Conservation (phyloP, 2,329 filamentous ascomycete species). For the Pyrenochaeta sp. region DNA sequence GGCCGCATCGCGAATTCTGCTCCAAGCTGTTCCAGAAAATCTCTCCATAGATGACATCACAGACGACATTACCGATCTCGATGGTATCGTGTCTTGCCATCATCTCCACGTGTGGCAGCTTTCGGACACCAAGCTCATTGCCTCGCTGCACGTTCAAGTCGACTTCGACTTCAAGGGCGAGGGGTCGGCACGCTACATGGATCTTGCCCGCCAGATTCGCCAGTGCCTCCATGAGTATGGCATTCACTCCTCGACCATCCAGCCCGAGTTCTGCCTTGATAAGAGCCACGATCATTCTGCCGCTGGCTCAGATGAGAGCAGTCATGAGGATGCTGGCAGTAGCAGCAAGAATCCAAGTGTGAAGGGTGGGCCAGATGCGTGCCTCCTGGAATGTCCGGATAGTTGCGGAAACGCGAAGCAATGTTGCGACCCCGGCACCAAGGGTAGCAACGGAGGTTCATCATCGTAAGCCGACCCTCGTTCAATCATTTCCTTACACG, state of each 20-base stretch:
- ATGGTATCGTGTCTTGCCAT: constrained; percentile 88
- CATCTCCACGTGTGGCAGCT: constrained; percentile 98
- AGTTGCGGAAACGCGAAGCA: constrained; percentile 53
- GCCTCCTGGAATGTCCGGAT: constrained; percentile 55
- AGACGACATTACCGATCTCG: constrained; percentile 85
- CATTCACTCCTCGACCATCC: constrained; percentile 96
- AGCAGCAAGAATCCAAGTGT: constrained; percentile 48
- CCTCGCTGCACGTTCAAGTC: constrained; percentile 92
- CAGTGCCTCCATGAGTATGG: constrained; percentile 93
- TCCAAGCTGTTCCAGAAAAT: constrained; percentile 91
- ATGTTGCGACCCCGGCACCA: constrained; percentile 50
- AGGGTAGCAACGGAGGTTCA: constrained; percentile 22
- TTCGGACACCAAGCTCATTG: constrained; percentile 92
- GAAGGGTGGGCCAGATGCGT: constrained; percentile 46
- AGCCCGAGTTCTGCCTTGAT: constrained; percentile 78
- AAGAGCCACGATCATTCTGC: constrained; percentile 54
- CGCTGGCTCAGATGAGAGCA: constrained; percentile 40
- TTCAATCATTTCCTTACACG: neutral
- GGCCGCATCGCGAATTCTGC: constrained; percentile 84
- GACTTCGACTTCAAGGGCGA: constrained; percentile 87
- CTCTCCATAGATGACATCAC: constrained; percentile 90
- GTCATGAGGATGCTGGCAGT: constrained; percentile 36
- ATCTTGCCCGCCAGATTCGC: constrained; percentile 80
- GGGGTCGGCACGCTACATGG: constrained; percentile 84
- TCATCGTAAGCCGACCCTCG: constrained; percentile 13